Evolutionary conservation across 768 basidiomycete species (phyloP).

Genomic region (Amylocystis lapponica): DNA sequence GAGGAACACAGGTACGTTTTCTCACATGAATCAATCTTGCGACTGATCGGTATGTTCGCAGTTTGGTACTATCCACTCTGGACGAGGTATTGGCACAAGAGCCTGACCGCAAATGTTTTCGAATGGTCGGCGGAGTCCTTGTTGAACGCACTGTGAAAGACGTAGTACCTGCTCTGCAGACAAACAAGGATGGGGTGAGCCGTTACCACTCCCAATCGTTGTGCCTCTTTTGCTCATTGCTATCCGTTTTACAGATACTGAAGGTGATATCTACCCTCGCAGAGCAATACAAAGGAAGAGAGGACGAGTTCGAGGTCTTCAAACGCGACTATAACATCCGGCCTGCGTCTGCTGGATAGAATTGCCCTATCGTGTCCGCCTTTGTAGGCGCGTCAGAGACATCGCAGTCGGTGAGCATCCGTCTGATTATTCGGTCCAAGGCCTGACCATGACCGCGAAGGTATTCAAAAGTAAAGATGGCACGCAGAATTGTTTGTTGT

Average conservation of each 20-base stretch:
- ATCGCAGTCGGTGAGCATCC: no score
- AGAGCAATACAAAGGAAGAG: conserved; percentile 86
- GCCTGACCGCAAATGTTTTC: conserved; percentile 92
- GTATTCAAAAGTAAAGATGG: no score
- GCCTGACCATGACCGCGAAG: no score
- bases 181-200: conserved; percentile 78
- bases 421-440: no score
- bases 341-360: conserved; percentile 30
- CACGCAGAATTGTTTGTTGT: no score
- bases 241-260: conserved; percentile 57
- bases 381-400: no score
- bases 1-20: conserved; percentile 85
- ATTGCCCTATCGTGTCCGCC: no score
- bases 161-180: conserved; percentile 84
- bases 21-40: neutral
- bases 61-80: conserved; percentile 84
- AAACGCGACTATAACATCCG: conserved; percentile 75
- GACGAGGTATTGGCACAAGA: conserved; percentile 77
- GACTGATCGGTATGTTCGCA: conserved; percentile 31
- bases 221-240: neutral
- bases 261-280: conserved; percentile 73
- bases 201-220: neutral
- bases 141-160: conserved; percentile 96
- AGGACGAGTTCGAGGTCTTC: conserved; percentile 75
- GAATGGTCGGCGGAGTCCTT: conserved; percentile 90